Evolutionary conservation across 2,329 filamentous ascomycete species (phyloP), one percentile per base, ranked within the genome.

Genomic region (Fusarium mundagurra): DNA sequence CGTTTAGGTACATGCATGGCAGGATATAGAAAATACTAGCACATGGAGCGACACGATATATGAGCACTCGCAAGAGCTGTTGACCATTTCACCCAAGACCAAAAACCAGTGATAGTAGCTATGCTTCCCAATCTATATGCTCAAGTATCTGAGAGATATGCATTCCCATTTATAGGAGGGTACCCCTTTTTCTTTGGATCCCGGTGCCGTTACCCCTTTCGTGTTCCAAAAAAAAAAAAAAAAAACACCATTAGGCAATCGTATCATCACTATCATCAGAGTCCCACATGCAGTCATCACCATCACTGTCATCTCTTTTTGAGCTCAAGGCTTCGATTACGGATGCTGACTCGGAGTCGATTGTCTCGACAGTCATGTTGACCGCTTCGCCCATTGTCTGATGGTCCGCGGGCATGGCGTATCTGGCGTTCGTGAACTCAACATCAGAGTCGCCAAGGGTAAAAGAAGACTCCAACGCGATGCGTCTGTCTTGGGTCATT

Each of bases 401-500:
- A 16, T 80, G 76, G 3, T 79, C 80, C 2, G 77, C 80, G 2
- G 83, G 84, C 1, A 81, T 61, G n/a, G 72, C 77, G 63, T 78
- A 81, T 48, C 77, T 76, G 11, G 84, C 85, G 16, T 81, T 78
- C 5, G 79, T 71, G 36, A 82, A 84, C 1, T 82, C 83, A 9
- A 74, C 67, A 6, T 75, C 77, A 17, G 76, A 69, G 5, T 75
- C 77, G 11, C 77, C 80, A 7, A 75, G 71, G 0, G 79, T 78
- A 58, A 85, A 85, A 22, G 77, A 66, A n/a, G 77, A 67, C 66
- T 85, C 84, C 1, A 83, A 82, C 22, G 64, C 70, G 17, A 83
- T 73, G 1, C 82, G 82, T 2, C 70, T 78, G 51, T 81, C 79
- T 39, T 82, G 82, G 9, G 79, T 81, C 41, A 85, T 72, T 1